Conservation (phyloP, 192 early-diverging fungal species). For the Dimargaris cristalligena region DNA sequence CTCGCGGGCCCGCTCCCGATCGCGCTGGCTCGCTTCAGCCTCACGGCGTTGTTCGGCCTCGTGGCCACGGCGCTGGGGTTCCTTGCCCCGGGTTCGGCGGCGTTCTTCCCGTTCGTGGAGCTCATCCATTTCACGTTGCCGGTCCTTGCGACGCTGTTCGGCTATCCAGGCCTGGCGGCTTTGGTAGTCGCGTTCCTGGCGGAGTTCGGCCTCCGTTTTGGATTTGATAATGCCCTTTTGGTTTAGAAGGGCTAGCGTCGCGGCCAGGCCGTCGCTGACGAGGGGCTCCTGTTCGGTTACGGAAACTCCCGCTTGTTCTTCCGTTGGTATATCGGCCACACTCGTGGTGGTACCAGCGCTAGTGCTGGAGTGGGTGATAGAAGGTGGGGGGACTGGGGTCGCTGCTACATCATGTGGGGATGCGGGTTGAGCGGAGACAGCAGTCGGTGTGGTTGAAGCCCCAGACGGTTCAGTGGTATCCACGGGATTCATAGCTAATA, state of each 20-base stretch:
- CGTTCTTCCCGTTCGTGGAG: constrained; percentile 50
- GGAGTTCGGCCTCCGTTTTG: constrained; percentile 44
- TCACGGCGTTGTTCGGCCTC: constrained; percentile 21
- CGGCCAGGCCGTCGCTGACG: constrained; percentile 58
- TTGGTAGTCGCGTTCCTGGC: constrained; percentile 39
- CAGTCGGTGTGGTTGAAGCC: no score
- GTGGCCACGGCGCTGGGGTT: constrained; percentile 25
- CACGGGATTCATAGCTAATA: no score
- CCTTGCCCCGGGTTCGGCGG: constrained; percentile 17
- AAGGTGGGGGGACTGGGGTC: no score
- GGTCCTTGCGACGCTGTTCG: constrained; percentile 45
- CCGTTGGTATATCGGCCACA: background rate
- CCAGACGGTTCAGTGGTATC: no score
- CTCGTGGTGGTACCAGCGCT: no score
- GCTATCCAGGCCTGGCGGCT: constrained; percentile 53
- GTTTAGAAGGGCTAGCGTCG: constrained; percentile 61
- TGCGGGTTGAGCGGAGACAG: no score
- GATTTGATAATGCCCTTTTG: constrained; percentile 60
- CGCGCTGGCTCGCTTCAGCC: constrained; percentile 22
- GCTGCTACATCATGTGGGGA: no score
- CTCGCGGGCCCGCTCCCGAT: constrained; percentile 47
- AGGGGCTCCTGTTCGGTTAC: constrained; percentile 52
- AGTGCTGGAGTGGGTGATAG: no score
- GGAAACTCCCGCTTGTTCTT: background rate
- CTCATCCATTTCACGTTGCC: constrained; percentile 36